Base-by-base conservation (phyloP, 805 yeast species). In the Zygosaccharomyces gambellarensis region DNA sequence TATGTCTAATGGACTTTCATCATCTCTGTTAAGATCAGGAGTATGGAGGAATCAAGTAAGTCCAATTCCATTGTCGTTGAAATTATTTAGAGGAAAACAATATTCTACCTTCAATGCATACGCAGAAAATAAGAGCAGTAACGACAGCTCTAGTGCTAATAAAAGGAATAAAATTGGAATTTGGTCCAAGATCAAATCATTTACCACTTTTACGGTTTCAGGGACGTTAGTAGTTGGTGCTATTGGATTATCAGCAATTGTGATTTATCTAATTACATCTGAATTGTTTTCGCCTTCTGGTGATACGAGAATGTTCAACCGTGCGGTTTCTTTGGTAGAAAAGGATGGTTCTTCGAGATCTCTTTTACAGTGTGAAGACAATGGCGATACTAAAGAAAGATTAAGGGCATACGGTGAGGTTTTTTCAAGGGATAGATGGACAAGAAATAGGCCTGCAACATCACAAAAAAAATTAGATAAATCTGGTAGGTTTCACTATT, bases 211-310 rank as follows among this genome's bases (percentile, higher is more conserved):
- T 53, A 71, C 84, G 5, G 64, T 78, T 7, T 81, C 90, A 3
- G 75, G 87, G 0, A 64, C 78, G 2, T 61, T 86, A 28, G 88
- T 87, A 0, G 57, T 84, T 8, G 87, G 85, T 3, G 90, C 90
- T 2, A 63, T 81, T 2, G 89, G 86, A 12, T 71, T 86, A 7
- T 81, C 92, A 0, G 77, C 82, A 41, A 66, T 83, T 50, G 80
- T 90, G 19, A 73, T 87, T 7, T 90, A 87, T 65, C 75, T 88
- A 53, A 79, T 90, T 21, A 77, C 85, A n/a, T 75, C 84, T 9
- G 97, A 90, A 64, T 70, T 90, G 29, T 81, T 88, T 56, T 78
- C 90, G 43, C 97, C 97, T 8, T 84, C 95, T 1, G 95, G 96
- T 22, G 97, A 90, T 63, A 90, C 96, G 0, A 86, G 85, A 55